Conservation (phyloP, 2,329 filamentous ascomycete species). For the Malbranchea cinnamomea region DNA sequence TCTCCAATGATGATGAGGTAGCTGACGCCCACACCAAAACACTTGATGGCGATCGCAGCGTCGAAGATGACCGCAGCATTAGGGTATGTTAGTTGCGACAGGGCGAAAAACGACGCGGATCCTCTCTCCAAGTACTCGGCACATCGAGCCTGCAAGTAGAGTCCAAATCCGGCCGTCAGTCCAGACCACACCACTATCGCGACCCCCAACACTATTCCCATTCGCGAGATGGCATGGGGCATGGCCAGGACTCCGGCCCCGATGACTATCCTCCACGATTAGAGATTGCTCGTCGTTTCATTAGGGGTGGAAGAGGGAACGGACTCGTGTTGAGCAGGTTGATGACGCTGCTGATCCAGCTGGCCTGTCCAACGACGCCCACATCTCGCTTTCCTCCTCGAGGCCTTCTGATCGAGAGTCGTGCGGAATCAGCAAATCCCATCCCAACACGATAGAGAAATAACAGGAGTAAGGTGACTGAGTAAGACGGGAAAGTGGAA, state of each 20-base stretch:
- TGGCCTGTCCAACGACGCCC: conserved; percentile 57
- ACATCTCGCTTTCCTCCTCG: conserved; percentile 53
- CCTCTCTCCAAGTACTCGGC: conserved; percentile 85
- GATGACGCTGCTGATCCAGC: conserved; percentile 80
- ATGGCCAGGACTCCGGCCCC: conserved; percentile 88
- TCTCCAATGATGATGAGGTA: conserved; percentile 99
- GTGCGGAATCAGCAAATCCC: no score
- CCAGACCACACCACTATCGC: conserved; percentile 86
- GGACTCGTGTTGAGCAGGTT: conserved; percentile 92
- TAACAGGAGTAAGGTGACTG: neutral
- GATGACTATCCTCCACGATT: conserved; percentile 46
- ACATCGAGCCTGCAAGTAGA: conserved; percentile 89
- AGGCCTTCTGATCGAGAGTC: conserved; percentile 19
- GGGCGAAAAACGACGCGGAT: conserved; percentile 81
- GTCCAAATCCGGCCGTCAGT: conserved; percentile 72
- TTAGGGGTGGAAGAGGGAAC: conserved; percentile 9
- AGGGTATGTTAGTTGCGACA: conserved; percentile 92
- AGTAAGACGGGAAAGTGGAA: neutral
- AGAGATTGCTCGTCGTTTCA: neutral
- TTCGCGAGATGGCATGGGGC: conserved; percentile 90
- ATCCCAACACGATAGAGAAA: no score
- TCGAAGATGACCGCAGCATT: conserved; percentile 94
- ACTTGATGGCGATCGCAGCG: conserved; percentile 90
- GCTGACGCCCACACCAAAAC: conserved; percentile 91
- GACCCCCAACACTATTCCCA: conserved; percentile 76